phyloP scores from a whole-genome alignment of 768 basidiomycete genomes.

The Auriscalpium orientale region DNA sequence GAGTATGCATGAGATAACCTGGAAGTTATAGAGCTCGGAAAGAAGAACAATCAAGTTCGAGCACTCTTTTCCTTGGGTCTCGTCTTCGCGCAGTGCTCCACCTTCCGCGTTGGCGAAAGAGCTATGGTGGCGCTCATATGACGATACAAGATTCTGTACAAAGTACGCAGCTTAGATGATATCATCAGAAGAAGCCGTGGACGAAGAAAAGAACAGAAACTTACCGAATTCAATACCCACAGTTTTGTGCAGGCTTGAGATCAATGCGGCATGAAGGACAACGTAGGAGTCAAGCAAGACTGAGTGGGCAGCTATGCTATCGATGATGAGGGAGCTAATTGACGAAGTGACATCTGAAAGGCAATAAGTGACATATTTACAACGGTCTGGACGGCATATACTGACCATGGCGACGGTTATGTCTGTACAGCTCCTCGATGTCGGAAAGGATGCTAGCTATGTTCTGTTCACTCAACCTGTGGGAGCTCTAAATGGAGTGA shows the following conservation, averaged over 20 bases:
- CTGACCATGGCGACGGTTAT: constrained; percentile 70
- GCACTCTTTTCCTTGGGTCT: constrained; percentile 70
- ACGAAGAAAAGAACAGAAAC: constrained; percentile 15
- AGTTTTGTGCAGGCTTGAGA: constrained; percentile 73
- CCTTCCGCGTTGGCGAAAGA: constrained; percentile 18
- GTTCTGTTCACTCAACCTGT: constrained; percentile 86
- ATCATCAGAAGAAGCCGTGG: neutral
- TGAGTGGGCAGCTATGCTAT: constrained; percentile 73
- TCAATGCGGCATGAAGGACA: constrained; percentile 78
- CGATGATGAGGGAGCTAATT: constrained; percentile 67
- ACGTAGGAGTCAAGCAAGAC: constrained; percentile 85
- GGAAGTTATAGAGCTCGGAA: constrained; percentile 93
- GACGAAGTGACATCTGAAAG: constrained; percentile 68
- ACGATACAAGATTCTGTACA: constrained; percentile 60
- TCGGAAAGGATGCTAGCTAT: constrained; percentile 65
- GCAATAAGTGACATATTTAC: neutral
- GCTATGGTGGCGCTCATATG: constrained; percentile 55
- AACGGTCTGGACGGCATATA: neutral
- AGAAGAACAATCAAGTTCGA: constrained; percentile 83
- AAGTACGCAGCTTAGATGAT: constrained; percentile 64
- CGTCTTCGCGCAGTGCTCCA: constrained; percentile 16
- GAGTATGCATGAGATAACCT: constrained; percentile 80
- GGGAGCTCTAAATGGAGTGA: neutral
- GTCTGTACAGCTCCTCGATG: constrained; percentile 71
- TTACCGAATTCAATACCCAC: constrained; percentile 85